These are phyloP conservation scores for Backusella tuberculispora DNA, from an alignment of 192 early-diverging fungal species.

Conservation along the genomic window DNA sequence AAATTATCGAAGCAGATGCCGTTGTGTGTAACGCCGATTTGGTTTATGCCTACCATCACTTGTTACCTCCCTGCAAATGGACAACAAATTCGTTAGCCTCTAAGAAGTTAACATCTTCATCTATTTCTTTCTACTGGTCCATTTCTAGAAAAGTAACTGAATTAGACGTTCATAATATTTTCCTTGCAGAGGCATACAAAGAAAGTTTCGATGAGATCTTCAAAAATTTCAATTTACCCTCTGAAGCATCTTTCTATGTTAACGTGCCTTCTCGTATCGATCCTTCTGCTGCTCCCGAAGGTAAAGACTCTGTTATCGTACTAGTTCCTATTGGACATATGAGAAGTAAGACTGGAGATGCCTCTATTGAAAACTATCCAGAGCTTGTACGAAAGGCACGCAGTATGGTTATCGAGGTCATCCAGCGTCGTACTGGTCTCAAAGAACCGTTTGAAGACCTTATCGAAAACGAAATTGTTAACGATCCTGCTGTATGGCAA, in stretches of 20 bases:
- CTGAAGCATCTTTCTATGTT: constrained; percentile 59
- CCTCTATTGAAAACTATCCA: constrained; percentile 17
- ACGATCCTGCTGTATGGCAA: constrained; percentile 55
- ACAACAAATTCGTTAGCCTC: constrained; percentile 34
- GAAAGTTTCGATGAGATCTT: constrained; percentile 60
- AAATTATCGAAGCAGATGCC: constrained; percentile 51
- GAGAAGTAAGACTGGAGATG: constrained; percentile 11
- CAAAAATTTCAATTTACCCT: constrained; percentile 45
- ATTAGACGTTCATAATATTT: constrained; percentile 61
- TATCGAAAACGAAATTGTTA: constrained; percentile 54
- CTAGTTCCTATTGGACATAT: constrained; percentile 59
- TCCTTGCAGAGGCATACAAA: constrained; percentile 54
- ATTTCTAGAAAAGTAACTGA: constrained; percentile 46
- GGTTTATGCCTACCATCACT: constrained; percentile 53
- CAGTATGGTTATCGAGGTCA: constrained; percentile 41
- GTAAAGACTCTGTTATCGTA: constrained; percentile 51
- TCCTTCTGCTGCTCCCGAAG: constrained; percentile 48
- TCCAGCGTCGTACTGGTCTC: constrained; percentile 44
- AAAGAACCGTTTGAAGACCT: constrained; percentile 38
- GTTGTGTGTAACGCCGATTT: constrained; percentile 62
- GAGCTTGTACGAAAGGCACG: constrained; percentile 44
- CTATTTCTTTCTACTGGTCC: constrained; percentile 59
- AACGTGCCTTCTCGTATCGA: constrained; percentile 60
- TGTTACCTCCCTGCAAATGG: constrained; percentile 50
- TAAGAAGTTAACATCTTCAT: constrained; percentile 56